These are phyloP conservation scores for Marasmius sp. DNA, from an alignment of 1,284 basidiomycete species.

Conservation along the genomic window DNA sequence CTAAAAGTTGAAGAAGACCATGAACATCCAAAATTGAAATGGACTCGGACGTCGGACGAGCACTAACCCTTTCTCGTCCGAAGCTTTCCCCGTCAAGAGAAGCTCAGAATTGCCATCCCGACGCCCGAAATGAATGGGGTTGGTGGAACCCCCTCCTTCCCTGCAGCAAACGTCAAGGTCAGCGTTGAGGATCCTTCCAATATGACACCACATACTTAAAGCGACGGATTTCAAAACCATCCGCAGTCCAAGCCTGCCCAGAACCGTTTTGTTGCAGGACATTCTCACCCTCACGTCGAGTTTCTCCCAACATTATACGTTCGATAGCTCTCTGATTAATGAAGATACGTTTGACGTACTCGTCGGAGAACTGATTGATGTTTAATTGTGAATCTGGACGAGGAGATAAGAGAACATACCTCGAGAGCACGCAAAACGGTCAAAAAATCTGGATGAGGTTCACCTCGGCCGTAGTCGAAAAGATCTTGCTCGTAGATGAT, in stretches of 20 bases:
- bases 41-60: no score
- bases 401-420: conserved; percentile 36
- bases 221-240: conserved; percentile 59
- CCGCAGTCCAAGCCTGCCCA: conserved; percentile 60
- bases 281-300: conserved; percentile 59
- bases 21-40: background rate
- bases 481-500: conserved; percentile 70
- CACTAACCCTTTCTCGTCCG: conserved; percentile 33
- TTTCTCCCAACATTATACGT: conserved; percentile 61
- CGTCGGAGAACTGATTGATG: conserved; percentile 63
- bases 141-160: conserved; percentile 61
- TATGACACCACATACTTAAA: conserved; percentile 60
- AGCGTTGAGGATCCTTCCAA: no score
- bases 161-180: conserved; percentile 32
- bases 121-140: conserved; percentile 30
- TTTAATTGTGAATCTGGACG: background rate
- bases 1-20: conserved; percentile 16
- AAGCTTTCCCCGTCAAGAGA: conserved; percentile 48
- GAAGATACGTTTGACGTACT: conserved; percentile 77
- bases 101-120: conserved; percentile 43
- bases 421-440: conserved; percentile 88
- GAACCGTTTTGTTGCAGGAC: conserved; percentile 44
- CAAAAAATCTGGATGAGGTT: conserved; percentile 56
- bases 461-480: conserved; percentile 75
- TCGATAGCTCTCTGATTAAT: conserved; percentile 81